Percentiles rank a stretch among this genome's conserved stretches.
Evolutionary conservation across 176 grass and related monocot species (phyloP).

Genomic region (Aegilops umbellulata): DNA sequence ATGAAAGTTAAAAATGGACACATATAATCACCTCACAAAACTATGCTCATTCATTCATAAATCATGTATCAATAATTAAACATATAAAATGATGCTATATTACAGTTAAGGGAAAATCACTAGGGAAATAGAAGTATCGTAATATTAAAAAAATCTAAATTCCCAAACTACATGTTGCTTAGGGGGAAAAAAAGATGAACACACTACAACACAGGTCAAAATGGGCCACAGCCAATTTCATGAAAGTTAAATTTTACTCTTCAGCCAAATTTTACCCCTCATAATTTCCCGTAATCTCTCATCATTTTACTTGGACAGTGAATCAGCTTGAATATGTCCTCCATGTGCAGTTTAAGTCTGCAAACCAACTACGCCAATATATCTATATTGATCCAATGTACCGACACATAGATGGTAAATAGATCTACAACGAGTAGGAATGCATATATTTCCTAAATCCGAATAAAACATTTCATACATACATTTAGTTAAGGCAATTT

Average conservation of each 20-base stretch:
- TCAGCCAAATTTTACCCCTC: neutral
- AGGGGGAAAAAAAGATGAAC: neutral
- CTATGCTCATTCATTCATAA: neutral
- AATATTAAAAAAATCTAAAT: neutral
- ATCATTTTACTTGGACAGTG: neutral
- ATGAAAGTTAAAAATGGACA: neutral
- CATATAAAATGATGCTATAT: neutral
- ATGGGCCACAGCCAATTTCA: neutral
- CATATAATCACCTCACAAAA: neutral
- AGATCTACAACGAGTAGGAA: neutral
- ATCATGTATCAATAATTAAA: neutral
- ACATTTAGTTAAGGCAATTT: neutral
- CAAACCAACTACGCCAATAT: neutral
- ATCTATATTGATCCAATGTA: neutral
- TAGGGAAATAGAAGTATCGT: neutral
- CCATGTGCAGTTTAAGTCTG: constrained; percentile 2
- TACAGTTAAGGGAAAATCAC: neutral
- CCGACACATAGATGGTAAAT: neutral
- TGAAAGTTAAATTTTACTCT: neutral
- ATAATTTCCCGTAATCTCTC: neutral
- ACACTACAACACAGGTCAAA: neutral
- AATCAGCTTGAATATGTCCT: neutral
- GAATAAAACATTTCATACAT: neutral
- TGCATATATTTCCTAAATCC: neutral
- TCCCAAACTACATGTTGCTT: neutral